phyloP scores from a whole-genome alignment of 805 yeast genomes.

The Sugiyamaella boreocaroliniensis region DNA sequence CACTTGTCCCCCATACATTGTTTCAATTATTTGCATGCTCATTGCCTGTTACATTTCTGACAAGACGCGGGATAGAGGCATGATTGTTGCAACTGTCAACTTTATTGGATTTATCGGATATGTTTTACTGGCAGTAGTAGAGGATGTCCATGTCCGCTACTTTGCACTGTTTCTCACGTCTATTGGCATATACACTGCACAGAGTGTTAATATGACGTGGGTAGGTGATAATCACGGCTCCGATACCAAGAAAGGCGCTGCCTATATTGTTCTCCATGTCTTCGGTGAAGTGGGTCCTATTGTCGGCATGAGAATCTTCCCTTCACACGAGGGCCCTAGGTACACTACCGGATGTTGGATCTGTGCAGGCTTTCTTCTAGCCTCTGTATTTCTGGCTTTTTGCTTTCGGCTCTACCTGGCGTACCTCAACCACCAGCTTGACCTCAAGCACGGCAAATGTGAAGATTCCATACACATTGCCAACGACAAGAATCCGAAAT shows the following conservation, averaged over 20 bases:
- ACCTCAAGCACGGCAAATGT: conserved; percentile 13
- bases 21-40: conserved; percentile 36
- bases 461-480: conserved; percentile 4
- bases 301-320: conserved; percentile 26
- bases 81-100: conserved; percentile 10
- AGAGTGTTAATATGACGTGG: conserved; percentile 24
- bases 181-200: conserved; percentile 22
- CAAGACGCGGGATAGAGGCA: conserved; percentile 26
- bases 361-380: conserved; percentile 15
- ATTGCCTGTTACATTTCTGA: conserved; percentile 42
- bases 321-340: conserved; percentile 16
- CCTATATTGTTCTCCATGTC: conserved; percentile 24
- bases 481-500: conserved; percentile 11
- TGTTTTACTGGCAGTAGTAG: conserved; percentile 21
- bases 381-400: conserved; percentile 14
- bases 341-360: conserved; percentile 21
- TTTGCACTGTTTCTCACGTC: conserved; percentile 25
- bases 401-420: conserved; percentile 10
- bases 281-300: conserved; percentile 29
- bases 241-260: conserved; percentile 26
- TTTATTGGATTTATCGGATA: conserved; percentile 16
- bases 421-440: conserved; percentile 15
- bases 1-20: conserved; percentile 40
- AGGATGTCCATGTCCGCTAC: conserved; percentile 20
- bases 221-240: conserved; percentile 28